Evolutionary conservation across 192 early-diverging fungal genomes (phyloP).

Genomic region (Chytriomyces sp.): DNA sequence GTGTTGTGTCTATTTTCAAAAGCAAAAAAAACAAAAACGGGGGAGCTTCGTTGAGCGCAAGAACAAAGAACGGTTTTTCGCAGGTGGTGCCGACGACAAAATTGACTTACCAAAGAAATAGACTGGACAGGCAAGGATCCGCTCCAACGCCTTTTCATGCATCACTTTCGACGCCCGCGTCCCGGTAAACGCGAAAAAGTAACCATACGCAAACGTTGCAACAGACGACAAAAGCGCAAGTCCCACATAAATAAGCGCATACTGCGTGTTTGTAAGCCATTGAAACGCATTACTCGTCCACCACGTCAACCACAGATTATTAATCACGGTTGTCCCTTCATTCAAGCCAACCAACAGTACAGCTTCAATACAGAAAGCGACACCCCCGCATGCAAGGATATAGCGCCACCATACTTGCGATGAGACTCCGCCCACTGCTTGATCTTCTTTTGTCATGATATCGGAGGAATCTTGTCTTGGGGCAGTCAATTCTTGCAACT

Average conservation of each 20-base stretch:
- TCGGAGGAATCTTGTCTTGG: background rate
- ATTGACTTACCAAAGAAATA: slow-evolving; percentile 72
- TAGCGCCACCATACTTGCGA: slow-evolving; percentile 77
- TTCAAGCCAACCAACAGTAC: slow-evolving; percentile 56
- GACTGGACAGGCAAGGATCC: slow-evolving; percentile 73
- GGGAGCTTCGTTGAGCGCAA: no score
- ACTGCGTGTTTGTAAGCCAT: slow-evolving; percentile 38
- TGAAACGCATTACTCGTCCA: slow-evolving; percentile 62
- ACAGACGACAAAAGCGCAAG: slow-evolving; percentile 67
- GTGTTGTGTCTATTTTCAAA: slow-evolving; percentile 48
- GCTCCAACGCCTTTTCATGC: slow-evolving; percentile 69
- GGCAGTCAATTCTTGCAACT: slow-evolving; percentile 2
- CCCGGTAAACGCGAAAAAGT: slow-evolving; percentile 66
- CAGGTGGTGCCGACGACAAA: background rate
- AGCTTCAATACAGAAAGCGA: slow-evolving; percentile 46
- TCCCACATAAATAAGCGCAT: slow-evolving; percentile 70
- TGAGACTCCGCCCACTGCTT: slow-evolving; percentile 76
- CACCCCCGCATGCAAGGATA: slow-evolving; percentile 63
- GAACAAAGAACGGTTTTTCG: no score
- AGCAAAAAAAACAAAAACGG: slow-evolving; percentile 44
- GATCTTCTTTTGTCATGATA: slow-evolving; percentile 83
- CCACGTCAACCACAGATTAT: slow-evolving; percentile 67
- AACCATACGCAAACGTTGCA: slow-evolving; percentile 55
- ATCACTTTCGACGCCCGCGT: slow-evolving; percentile 63
- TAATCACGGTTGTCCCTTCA: slow-evolving; percentile 64